Evolutionary conservation across 257 asterid species (phyloP).

Genomic region (Verbascum thapsus): DNA sequence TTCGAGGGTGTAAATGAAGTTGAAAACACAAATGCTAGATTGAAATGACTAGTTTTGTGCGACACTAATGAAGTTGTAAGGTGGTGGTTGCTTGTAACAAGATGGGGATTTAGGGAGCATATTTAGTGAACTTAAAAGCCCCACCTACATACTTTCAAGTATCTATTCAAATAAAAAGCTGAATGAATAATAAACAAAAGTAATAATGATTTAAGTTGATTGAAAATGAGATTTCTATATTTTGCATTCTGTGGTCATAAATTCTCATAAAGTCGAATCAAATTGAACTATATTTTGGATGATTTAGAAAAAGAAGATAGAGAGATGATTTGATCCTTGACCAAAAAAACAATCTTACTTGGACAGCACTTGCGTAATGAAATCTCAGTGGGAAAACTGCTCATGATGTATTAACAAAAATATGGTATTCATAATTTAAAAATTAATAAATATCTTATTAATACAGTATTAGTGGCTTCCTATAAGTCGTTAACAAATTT

Average conservation of each 20-base stretch:
- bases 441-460: too few relatives aligned
- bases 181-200: neutral
- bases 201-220: neutral
- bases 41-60: conserved; percentile 30
- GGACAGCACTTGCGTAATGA: conserved; percentile 30
- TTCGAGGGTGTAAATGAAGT: conserved; percentile 18
- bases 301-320: conserved; percentile 11
- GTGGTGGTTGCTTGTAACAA: conserved; percentile 13
- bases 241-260: conserved; percentile 15
- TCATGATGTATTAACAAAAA: too few relatives aligned
- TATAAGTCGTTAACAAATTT: too few relatives aligned
- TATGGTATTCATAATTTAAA: too few relatives aligned
- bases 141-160: neutral
- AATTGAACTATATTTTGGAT: conserved; percentile 23
- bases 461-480: too few relatives aligned
- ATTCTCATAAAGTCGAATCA: conserved; percentile 9
- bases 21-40: conserved; percentile 9
- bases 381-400: too few relatives aligned
- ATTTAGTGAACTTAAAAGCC: conserved; percentile 15
- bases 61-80: neutral
- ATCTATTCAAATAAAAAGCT: conserved; percentile 16
- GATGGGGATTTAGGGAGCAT: conserved; percentile 27
- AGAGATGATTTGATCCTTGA: conserved; percentile 26
- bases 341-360: conserved; percentile 16
- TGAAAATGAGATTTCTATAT: conserved; percentile 9